These are phyloP conservation scores for Umbellularia californica DNA, from an alignment of 164 flowering plant genomes.

Conservation along the genomic window DNA sequence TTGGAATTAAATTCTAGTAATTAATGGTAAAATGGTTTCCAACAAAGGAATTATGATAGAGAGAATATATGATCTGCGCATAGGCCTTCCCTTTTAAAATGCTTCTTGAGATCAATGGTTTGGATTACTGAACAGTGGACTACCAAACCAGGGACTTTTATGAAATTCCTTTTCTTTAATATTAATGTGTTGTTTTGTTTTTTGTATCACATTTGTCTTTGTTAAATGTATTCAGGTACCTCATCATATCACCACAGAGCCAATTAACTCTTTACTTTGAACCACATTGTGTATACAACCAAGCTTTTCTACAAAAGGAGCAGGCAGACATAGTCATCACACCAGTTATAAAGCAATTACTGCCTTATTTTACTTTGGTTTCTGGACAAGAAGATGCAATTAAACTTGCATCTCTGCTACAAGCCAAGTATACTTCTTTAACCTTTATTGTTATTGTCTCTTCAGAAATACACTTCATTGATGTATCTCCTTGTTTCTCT, in stretches of 20 bases:
- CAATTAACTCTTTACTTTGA: slow-evolving; percentile 72
- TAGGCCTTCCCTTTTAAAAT: neutral
- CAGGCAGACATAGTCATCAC: slow-evolving; percentile 80
- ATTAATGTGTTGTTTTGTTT: too few relatives aligned
- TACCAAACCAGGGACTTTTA: too few relatives aligned
- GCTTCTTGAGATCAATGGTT: neutral
- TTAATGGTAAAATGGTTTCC: too few relatives aligned
- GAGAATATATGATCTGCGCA: too few relatives aligned
- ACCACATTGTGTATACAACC: slow-evolving; percentile 84
- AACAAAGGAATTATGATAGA: too few relatives aligned
- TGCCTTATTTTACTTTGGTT: slow-evolving; percentile 76
- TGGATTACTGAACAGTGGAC: neutral
- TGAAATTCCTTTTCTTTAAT: neutral
- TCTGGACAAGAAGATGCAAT: slow-evolving; percentile 98
- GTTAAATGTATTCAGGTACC: slow-evolving; percentile 44
- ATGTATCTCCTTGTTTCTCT: neutral
- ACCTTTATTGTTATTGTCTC: neutral
- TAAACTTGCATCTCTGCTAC: slow-evolving; percentile 65
- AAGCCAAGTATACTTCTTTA: slow-evolving; percentile 55
- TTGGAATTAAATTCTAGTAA: too few relatives aligned
- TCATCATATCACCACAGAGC: slow-evolving; percentile 48
- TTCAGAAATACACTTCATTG: neutral
- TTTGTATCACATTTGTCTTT: neutral
- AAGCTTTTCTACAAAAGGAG: slow-evolving; percentile 44
- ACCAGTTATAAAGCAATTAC: slow-evolving; percentile 84